These are phyloP conservation scores for Panaeolus cyanescens DNA, from an alignment of 768 basidiomycete genomes.

Conservation along the genomic window DNA sequence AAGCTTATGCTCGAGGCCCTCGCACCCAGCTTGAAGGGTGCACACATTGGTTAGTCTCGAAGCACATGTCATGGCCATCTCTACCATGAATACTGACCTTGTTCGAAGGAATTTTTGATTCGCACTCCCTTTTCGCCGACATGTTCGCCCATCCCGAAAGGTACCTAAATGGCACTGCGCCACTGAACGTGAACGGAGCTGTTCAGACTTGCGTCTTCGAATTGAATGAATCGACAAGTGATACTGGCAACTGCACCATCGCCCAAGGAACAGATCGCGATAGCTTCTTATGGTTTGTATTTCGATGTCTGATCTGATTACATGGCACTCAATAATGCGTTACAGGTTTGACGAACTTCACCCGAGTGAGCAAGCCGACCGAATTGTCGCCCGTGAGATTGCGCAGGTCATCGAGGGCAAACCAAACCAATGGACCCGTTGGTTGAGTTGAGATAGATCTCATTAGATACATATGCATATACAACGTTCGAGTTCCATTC, in stretches of 20 bases:
- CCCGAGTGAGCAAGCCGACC: slow-evolving; percentile 58
- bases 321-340: slow-evolving; percentile 1
- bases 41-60: slow-evolving; percentile 53
- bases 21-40: slow-evolving; percentile 47
- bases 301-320: not conserved
- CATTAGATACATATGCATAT: not conserved
- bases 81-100: not conserved
- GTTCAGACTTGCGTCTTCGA: slow-evolving; percentile 49
- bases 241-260: slow-evolving; percentile 32
- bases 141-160: slow-evolving; percentile 50
- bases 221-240: slow-evolving; percentile 26
- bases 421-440: slow-evolving; percentile 46
- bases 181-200: slow-evolving; percentile 58
- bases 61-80: not conserved
- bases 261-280: slow-evolving; percentile 48
- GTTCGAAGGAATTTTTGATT: slow-evolving; percentile 56
- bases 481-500: too few relatives aligned
- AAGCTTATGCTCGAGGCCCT: slow-evolving; percentile 51
- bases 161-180: slow-evolving; percentile 67
- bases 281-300: slow-evolving; percentile 60
- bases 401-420: slow-evolving; percentile 46
- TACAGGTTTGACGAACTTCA: slow-evolving; percentile 61
- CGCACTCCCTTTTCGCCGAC: slow-evolving; percentile 60
- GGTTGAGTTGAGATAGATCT: slow-evolving; percentile 40
- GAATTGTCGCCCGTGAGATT: slow-evolving; percentile 55